A percentile compares a stretch with the other conserved stretches of the same genome.
Conservation (phyloP, 495 filamentous ascomycete genomes). For the Penicillium manginii region DNA sequence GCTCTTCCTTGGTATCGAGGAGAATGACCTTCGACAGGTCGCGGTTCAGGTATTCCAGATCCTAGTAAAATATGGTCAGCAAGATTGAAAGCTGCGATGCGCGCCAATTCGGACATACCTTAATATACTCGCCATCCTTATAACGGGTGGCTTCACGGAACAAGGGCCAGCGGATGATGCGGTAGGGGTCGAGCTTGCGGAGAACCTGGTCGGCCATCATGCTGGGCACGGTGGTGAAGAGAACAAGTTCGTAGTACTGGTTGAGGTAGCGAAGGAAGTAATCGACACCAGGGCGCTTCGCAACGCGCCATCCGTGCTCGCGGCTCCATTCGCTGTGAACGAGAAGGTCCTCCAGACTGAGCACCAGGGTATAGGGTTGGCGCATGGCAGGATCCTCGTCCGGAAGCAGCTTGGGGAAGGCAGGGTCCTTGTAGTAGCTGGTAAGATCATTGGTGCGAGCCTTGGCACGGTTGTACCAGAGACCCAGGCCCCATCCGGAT, state of each 20-base stretch:
- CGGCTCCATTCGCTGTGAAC: conserved; percentile 93
- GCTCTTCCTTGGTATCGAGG: conserved; percentile 80
- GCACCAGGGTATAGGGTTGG: conserved; percentile 88
- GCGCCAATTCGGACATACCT: conserved; percentile 59
- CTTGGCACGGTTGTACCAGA: conserved; percentile 78
- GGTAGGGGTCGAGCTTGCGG: conserved; percentile 93
- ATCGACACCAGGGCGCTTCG: conserved; percentile 93
- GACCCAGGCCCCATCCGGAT: conserved; percentile 69
- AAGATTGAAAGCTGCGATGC: conserved; percentile 1
- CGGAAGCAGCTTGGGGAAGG: conserved; percentile 91
- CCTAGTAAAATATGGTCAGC: conserved; percentile 51
- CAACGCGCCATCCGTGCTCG: conserved; percentile 92
- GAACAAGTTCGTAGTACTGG: conserved; percentile 96
- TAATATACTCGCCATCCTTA: conserved; percentile 92
- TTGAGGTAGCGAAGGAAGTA: conserved; percentile 96
- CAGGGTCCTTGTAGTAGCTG: conserved; percentile 93
- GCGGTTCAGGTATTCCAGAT: conserved; percentile 94
- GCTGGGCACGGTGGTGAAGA: conserved; percentile 87
- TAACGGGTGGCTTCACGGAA: conserved; percentile 95
- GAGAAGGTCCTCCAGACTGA: conserved; percentile 91
- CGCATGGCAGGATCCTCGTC: conserved; percentile 80
- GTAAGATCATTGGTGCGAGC: conserved; percentile 74
- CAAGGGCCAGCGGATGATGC: conserved; percentile 92
- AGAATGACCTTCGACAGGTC: conserved; percentile 92
- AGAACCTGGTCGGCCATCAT: conserved; percentile 84